phyloP scores from a whole-genome alignment of 2,329 filamentous ascomycete genomes.

The Pyrenochaeta sp. region DNA sequence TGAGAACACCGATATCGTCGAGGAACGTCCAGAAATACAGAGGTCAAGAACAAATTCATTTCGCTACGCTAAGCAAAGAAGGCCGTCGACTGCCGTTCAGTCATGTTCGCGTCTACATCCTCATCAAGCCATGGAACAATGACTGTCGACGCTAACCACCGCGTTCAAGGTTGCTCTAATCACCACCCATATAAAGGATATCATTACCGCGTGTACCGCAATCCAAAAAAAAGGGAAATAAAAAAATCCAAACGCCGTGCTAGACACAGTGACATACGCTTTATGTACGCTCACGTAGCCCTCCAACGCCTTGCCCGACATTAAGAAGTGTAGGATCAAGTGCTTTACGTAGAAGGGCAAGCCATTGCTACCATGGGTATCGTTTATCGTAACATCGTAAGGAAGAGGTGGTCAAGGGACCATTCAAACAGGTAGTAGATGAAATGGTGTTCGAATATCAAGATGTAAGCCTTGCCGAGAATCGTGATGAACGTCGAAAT shows the following conservation, averaged over 20 bases:
- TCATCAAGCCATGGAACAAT: constrained; percentile 19
- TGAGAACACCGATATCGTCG: neutral
- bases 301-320: constrained; percentile 26
- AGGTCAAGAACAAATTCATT: neutral
- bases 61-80: constrained; percentile 2
- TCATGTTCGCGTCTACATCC: constrained; percentile 17
- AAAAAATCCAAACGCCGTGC: constrained; percentile 19
- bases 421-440: constrained; percentile 17
- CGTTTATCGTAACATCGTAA: constrained; percentile 49
- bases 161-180: neutral
- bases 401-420: constrained; percentile 28
- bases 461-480: constrained; percentile 11
- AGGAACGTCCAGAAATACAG: constrained; percentile 7
- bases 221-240: constrained; percentile 10
- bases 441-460: constrained; percentile 18
- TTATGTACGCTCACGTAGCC: constrained; percentile 24
- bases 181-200: constrained; percentile 2
- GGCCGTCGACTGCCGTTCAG: constrained; percentile 1
- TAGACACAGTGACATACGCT: constrained; percentile 16
- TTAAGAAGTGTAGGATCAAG: constrained; percentile 32
- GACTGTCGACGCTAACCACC: constrained; percentile 2
- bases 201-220: constrained; percentile 23
- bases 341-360: constrained; percentile 32
- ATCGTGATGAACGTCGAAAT: constrained; percentile 16
- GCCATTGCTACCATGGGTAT: constrained; percentile 47